Conservation (phyloP, 2,329 filamentous ascomycete genomes). For the Sporothrix curviconia region DNA sequence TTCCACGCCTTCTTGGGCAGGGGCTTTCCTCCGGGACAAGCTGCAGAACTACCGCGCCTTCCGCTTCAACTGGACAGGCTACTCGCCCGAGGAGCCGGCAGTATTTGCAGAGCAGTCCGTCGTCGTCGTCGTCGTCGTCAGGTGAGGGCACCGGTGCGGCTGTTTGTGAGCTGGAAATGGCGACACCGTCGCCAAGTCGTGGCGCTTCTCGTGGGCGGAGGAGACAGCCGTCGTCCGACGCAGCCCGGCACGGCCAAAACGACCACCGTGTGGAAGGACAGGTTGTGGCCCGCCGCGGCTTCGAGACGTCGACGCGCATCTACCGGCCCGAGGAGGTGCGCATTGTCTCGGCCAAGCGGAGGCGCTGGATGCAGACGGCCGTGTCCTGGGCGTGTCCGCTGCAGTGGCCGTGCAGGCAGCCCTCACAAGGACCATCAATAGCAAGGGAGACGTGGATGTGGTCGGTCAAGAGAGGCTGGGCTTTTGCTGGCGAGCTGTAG, state of each 20-base stretch:
- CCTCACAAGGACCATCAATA: not conserved
- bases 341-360: conserved; percentile 4
- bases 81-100: conserved; percentile 34
- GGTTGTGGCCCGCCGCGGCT: conserved; percentile 7
- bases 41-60: conserved; percentile 50
- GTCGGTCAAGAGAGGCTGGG: not conserved
- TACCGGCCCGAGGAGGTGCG: not conserved
- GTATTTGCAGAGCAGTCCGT: conserved; percentile 21
- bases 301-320: conserved; percentile 13
- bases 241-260: not conserved
- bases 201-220: conserved; percentile 20
- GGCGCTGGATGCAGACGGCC: not conserved
- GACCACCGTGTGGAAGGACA: not conserved
- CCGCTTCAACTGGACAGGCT: conserved; percentile 46
- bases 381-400: not conserved
- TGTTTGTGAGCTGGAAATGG: conserved; percentile 42
- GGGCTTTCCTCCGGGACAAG: conserved; percentile 28
- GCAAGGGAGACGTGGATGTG: not conserved
- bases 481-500: not conserved
- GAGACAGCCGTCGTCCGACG: not conserved
- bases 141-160: conserved; percentile 14
- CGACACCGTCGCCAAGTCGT: conserved; percentile 31
- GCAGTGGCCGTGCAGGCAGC: not conserved
- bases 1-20: conserved; percentile 46
- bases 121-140: conserved; percentile 21